phyloP scores from a whole-genome alignment of 805 yeast genomes.

The Candida wancherniae region DNA sequence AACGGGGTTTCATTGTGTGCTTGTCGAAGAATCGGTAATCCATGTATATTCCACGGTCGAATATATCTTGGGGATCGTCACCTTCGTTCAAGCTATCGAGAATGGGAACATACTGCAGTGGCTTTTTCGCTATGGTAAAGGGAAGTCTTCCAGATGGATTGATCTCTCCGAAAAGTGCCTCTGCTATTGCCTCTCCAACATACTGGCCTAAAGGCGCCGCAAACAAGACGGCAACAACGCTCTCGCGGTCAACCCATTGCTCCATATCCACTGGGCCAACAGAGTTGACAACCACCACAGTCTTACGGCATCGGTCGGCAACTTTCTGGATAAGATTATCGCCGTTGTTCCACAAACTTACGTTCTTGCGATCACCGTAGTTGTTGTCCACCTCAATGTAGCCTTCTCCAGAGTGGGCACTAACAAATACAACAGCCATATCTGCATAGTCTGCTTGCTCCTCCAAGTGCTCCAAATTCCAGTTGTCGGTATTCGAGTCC shows the following conservation, averaged over 20 bases:
- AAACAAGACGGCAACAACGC: constrained; percentile 53
- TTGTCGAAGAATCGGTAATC: constrained; percentile 59
- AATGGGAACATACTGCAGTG: constrained; percentile 43
- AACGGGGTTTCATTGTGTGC: constrained; percentile 51
- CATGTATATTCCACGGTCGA: constrained; percentile 44
- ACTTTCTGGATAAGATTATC: constrained; percentile 48
- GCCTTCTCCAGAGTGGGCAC: constrained; percentile 57
- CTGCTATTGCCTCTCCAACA: constrained; percentile 54
- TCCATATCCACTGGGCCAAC: constrained; percentile 62
- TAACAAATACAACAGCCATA: constrained; percentile 50
- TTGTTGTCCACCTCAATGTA: constrained; percentile 53
- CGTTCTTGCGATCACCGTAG: constrained; percentile 53
- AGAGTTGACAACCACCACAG: constrained; percentile 54
- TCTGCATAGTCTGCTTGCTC: constrained; percentile 48
- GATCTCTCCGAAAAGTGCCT: constrained; percentile 54
- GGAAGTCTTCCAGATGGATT: constrained; percentile 63
- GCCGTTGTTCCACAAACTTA: constrained; percentile 53
- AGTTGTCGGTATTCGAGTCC: constrained; percentile 42
- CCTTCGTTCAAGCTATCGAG: constrained; percentile 29
- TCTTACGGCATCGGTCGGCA: constrained; percentile 47
- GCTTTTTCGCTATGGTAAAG: constrained; percentile 55
- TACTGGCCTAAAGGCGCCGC: constrained; percentile 56
- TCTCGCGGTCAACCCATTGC: constrained; percentile 51
- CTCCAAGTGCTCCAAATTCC: constrained; percentile 41
- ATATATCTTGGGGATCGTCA: constrained; percentile 37